Base-by-base conservation (phyloP, 1,284 basidiomycete genomes). In the Ceratobasidium sp. region DNA sequence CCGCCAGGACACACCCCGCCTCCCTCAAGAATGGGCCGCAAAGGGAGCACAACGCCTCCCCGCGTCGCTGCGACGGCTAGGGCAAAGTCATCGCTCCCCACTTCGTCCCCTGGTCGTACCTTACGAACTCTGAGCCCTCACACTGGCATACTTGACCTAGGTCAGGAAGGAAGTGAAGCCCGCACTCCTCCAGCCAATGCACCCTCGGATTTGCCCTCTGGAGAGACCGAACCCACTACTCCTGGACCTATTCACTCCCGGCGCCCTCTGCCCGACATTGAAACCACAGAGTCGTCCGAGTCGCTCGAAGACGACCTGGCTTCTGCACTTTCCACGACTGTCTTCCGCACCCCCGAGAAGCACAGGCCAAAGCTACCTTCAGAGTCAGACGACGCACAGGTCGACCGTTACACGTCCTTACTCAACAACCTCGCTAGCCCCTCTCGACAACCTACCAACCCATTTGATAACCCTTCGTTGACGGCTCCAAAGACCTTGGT, bases 341-440 rank as follows among this genome's bases (percentile, higher is more conserved):
- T 64, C 31, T 64, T 64, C 27, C 27, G 32, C 20, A 64, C 58
- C 27, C 58, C 58, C 10, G 58, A 64, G 20, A 49, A 38, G 25
- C 31, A 29, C 27, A 64, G n/a, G 2, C 29, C 15, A n/a, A 15
- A 38, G 3, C 22, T 47, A n/a, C 45, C 58, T 17, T 35, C 58
- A n/a, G 64, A 70, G n/a, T n/a, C n/a, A 5, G 67, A 69, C 22
- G 70, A 69, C 50, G 56, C 47, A 6, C 68, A 71, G 2, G 67
- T 45, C 34, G 58, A 67, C 31, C 55, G 54, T 42, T 52, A 69
- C 52, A 27, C 67, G 5, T 45, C 50, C 7, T 52, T 65, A 20
- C 35, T 67, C 35, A 67, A 68, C 50, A 55, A 50, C 20, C 62
- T 54, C n/a, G 35, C 57, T 22, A 56, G 43, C 54, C 64, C 58